Base-by-base conservation (phyloP, 441 rosid species). In the Lepidium campestre region DNA sequence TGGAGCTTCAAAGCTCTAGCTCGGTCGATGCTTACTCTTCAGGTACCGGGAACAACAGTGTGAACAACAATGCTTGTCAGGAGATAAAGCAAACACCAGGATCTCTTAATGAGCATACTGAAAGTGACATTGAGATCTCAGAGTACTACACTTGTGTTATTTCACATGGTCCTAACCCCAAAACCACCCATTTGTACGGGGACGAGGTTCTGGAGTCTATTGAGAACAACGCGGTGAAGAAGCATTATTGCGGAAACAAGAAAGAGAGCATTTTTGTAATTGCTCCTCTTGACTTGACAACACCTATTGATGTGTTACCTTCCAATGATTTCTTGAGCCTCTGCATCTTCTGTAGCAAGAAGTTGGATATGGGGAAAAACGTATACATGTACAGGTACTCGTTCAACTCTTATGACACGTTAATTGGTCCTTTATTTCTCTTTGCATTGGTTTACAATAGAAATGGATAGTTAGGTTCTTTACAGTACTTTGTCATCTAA, bases 111-210 rank as follows among this genome's bases (percentile, higher is more conserved):
- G 81, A 50, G 35, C 18, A 44, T 25, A 8, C 25, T 19, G 85
- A 83, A 23, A 82, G 71, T 53, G 89, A 84, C 65, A 76, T 89
- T 67, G 93, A 88, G 81, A 90, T 82, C 58, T 95, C 98, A 15
- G 99, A 95, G 82, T 98, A 92, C 62, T 95, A 95, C 71, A 95
- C 98, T 55, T 79, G 98, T 62, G 87, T 95, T 10, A 87, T 77
- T 45, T 77, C 82, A 3, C 93, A 87, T 54, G 99, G 98, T 73
- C 83, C 92, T 48, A 83, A 82, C 79, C 93, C 96, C 4, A 87
- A 79, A 69, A 95, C 83, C 35, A 92, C 96, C 74, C 98, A 87
- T 73, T 82, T 95, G 49, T 92, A 71, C 29, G 88, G 93, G 67
- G 87, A 83, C 75, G 72, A 80, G 72, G 74, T 95, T 79, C 77